Evolutionary conservation across 2,329 filamentous ascomycete genomes (phyloP), one percentile per base, ranked within the genome.

Genomic region (Verruconis gallopava): DNA sequence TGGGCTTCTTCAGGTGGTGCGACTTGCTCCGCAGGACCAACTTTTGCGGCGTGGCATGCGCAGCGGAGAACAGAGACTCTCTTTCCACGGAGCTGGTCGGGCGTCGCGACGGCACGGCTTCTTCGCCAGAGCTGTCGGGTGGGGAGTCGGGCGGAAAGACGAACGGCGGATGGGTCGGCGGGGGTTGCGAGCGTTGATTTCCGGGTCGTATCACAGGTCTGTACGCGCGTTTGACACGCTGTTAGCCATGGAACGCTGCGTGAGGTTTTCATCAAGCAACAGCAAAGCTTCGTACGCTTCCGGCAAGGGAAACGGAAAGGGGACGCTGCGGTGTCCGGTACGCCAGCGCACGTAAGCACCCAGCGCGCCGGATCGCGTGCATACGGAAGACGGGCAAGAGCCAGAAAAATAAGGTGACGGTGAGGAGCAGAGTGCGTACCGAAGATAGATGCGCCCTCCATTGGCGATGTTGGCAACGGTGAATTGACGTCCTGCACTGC

Each of bases 361-460:
- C n/a, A n/a, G n/a, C n/a, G n/a, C n/a, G n/a, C n/a, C n/a, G n/a
- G n/a, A n/a, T n/a, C n/a, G n/a, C n/a, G n/a, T n/a, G n/a, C n/a
- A n/a, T n/a, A n/a, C n/a, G n/a, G n/a, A n/a, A n/a, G n/a, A n/a
- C n/a, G n/a, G n/a, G n/a, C n/a, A n/a, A n/a, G n/a, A n/a, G n/a
- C n/a, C n/a, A n/a, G n/a, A n/a, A n/a, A n/a, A n/a, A n/a, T n/a
- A n/a, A n/a, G n/a, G n/a, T n/a, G n/a, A n/a, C n/a, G n/a, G n/a
- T n/a, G n/a, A n/a, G n/a, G n/a, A n/a, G n/a, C n/a, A n/a, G n/a
- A n/a, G n/a, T 21, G 18, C 53, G 35, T 62, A 66, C 56, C 65
- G 62, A 44, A 68, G 57, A 50, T 68, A 68, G 41, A 69, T 60
- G 41, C 62, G 61, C 46, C 65, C 66, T 54, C 64, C 60, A 50